Conservation (phyloP, 495 filamentous ascomycete genomes). For the Podospora conica region DNA sequence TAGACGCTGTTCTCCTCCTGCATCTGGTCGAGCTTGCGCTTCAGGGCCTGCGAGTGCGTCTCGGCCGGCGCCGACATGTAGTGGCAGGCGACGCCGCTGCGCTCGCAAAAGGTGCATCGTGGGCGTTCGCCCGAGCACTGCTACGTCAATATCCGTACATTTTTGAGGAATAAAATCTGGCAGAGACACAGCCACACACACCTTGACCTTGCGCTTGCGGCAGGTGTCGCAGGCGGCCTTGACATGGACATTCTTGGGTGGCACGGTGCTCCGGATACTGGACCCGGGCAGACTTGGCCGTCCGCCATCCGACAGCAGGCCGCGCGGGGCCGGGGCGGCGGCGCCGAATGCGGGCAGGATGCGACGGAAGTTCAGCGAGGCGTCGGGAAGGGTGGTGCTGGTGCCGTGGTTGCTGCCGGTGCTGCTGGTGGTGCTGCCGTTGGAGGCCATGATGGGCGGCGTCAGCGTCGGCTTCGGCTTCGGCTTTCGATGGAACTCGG, state of each 20-base stretch:
- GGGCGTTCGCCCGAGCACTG: conserved; percentile 28
- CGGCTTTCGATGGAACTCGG: neutral
- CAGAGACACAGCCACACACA: conserved; percentile 5
- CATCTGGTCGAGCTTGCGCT: conserved; percentile 25
- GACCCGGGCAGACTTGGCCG: neutral
- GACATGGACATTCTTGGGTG: conserved; percentile 27
- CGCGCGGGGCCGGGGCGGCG: neutral
- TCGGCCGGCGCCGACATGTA: conserved; percentile 25
- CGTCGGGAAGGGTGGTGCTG: neutral
- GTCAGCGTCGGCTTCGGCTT: too few species aligned
- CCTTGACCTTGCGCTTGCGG: conserved; percentile 46
- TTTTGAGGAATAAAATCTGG: too few species aligned
- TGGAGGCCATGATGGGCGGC: neutral
- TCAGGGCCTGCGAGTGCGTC: conserved; percentile 27
- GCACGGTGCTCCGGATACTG: neutral
- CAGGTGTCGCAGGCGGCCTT: conserved; percentile 45
- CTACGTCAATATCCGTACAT: neutral
- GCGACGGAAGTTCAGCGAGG: neutral
- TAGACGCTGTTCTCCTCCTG: conserved; percentile 19
- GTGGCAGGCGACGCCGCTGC: conserved; percentile 20
- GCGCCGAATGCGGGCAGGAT: neutral
- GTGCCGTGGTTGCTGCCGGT: neutral
- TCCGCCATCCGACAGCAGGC: neutral
- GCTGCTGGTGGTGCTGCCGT: neutral
- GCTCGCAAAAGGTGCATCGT: conserved; percentile 22